phyloP scores from a whole-genome alignment of 2,329 filamentous ascomycete genomes.

The Apiospora rasikravindrae region DNA sequence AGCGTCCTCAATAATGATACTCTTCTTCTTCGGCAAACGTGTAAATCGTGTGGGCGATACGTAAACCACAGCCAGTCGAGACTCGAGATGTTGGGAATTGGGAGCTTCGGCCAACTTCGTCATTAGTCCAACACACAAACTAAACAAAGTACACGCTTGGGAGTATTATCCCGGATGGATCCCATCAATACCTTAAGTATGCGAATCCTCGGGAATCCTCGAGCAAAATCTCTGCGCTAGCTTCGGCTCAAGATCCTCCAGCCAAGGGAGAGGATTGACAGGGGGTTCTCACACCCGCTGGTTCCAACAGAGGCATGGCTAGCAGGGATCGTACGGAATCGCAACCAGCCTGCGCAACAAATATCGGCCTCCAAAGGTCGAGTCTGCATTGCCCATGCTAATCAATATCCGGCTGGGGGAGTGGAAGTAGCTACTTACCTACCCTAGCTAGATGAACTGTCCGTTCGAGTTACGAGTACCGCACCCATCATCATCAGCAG shows the following conservation, averaged over 20 bases:
- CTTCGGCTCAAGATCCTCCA: constrained; percentile 11
- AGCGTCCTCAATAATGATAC: neutral
- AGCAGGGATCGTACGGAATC: constrained; percentile 18
- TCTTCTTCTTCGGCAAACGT: constrained; percentile 5
- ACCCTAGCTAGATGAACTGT: neutral
- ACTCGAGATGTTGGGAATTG: neutral
- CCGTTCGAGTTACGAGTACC: neutral
- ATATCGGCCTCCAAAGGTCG: constrained; percentile 10
- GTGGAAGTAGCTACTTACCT: too few relatives aligned
- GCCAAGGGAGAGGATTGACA: constrained; percentile 12
- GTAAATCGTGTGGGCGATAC: neutral
- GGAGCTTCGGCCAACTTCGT: constrained; percentile 11
- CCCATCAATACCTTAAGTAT: constrained; percentile 13
- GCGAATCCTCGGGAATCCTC: constrained; percentile 18
- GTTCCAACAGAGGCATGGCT: constrained; percentile 5
- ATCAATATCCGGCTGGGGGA: neutral
- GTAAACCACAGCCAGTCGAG: neutral
- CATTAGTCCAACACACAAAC: neutral
- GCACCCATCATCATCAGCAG: neutral
- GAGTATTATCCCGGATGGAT: neutral
- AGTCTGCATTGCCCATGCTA: constrained; percentile 2
- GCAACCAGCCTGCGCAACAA: neutral
- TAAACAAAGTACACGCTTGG: neutral
- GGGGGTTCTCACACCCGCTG: neutral
- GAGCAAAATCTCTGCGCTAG: constrained; percentile 22